Percentiles rank a stretch among this genome's conserved stretches.
phyloP scores from a whole-genome alignment of 2,329 filamentous ascomycete species.

The Colletotrichum eleusines region DNA sequence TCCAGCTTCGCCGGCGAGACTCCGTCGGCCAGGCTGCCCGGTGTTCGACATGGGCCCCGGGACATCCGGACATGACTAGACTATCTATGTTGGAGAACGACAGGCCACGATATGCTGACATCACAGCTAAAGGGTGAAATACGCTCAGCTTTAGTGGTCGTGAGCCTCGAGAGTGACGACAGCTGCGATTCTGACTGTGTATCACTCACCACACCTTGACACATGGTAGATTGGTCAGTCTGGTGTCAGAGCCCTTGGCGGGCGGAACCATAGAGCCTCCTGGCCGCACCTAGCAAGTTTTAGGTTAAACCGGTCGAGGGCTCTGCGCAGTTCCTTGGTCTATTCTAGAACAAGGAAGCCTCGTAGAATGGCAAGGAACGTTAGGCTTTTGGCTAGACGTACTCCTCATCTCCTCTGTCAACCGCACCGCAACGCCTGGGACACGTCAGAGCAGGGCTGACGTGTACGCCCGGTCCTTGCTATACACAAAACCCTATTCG shows the following conservation, averaged over 20 bases:
- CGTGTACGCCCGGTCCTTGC: not conserved
- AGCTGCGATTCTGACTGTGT: not conserved
- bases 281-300: not conserved
- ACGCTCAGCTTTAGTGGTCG: slow-evolving; percentile 5
- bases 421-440: not conserved
- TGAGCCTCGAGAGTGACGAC: slow-evolving; percentile 18
- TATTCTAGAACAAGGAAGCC: slow-evolving; percentile 10
- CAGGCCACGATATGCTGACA: slow-evolving; percentile 7
- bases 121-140: not conserved
- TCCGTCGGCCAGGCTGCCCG: not conserved
- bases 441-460: slow-evolving; percentile 36
- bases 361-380: not conserved
- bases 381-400: not conserved
- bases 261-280: slow-evolving; percentile 7
- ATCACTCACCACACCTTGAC: slow-evolving; percentile 9
- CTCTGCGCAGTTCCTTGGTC: not conserved
- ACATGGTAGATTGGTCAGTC: slow-evolving; percentile 1
- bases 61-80: slow-evolving; percentile 18
- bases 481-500: too few species aligned
- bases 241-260: slow-evolving; percentile 21
- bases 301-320: not conserved
- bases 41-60: slow-evolving; percentile 16
- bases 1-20: not conserved
- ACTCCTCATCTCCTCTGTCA: slow-evolving; percentile 4
- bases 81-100: not conserved